Percentiles rank a stretch among this genome's conserved stretches.
These are phyloP conservation scores for Hymenoscyphus linearis DNA, from an alignment of 2,329 filamentous ascomycete genomes.

Conservation along the genomic window DNA sequence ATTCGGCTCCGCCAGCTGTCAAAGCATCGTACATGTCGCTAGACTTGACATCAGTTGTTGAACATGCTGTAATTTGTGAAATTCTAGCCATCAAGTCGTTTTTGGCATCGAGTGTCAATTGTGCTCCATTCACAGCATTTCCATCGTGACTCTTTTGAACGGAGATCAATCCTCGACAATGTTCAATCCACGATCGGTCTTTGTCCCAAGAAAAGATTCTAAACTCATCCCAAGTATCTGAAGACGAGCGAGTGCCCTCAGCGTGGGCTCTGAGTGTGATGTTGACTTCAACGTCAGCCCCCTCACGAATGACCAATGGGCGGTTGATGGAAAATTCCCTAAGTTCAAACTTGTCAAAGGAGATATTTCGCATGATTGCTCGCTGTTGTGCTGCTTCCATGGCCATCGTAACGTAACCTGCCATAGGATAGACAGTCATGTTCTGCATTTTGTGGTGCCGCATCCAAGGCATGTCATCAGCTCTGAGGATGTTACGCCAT, in stretches of 20 bases:
- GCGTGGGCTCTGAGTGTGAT: constrained; percentile 33
- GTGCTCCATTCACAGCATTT: constrained; percentile 20
- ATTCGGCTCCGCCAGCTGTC: constrained; percentile 41
- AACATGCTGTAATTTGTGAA: constrained; percentile 28
- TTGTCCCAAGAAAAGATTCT: constrained; percentile 48
- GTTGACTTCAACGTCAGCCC: constrained; percentile 42
- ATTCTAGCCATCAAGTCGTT: constrained; percentile 30
- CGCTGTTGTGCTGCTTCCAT: constrained; percentile 30
- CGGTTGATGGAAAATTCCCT: constrained; percentile 45
- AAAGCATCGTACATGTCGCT: constrained; percentile 43
- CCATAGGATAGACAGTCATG: constrained; percentile 31
- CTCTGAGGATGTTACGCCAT: constrained; percentile 34
- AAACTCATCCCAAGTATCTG: constrained; percentile 51
- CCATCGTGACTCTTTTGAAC: constrained; percentile 12
- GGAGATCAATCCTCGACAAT: constrained; percentile 23
- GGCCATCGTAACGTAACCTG: constrained; percentile 34
- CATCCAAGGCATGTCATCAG: constrained; percentile 37
- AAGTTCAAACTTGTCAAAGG: constrained; percentile 41
- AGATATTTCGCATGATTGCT: constrained; percentile 27
- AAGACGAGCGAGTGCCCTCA: constrained; percentile 38
- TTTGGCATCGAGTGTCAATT: constrained; percentile 16
- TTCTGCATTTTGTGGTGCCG: constrained; percentile 36
- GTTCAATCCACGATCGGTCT: constrained; percentile 49
- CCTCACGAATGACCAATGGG: constrained; percentile 46
- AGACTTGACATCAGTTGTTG: constrained; percentile 30